These are phyloP conservation scores for Alnus rubra DNA, from an alignment of 306 rosid genomes.

Conservation along the genomic window DNA sequence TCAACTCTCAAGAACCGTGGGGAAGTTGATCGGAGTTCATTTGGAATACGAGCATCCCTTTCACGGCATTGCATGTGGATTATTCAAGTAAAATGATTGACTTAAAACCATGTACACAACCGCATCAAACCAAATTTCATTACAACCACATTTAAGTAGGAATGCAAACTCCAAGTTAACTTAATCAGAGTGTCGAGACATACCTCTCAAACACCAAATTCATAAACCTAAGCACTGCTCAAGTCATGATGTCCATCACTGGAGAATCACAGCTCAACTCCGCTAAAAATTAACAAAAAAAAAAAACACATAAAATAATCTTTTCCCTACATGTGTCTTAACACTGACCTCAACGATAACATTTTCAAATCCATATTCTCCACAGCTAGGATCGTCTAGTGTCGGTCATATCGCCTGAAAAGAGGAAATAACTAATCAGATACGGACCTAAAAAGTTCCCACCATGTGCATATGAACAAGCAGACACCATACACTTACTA, in stretches of 20 bases:
- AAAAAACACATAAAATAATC: slow-evolving; percentile 37
- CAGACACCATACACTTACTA: background rate
- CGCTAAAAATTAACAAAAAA: slow-evolving; percentile 6
- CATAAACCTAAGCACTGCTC: slow-evolving; percentile 46
- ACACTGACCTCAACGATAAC: slow-evolving; percentile 49
- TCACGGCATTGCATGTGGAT: background rate
- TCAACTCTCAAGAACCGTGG: background rate
- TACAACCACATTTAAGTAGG: slow-evolving; percentile 34
- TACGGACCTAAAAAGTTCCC: background rate
- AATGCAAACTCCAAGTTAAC: background rate
- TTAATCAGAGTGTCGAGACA: slow-evolving; percentile 39
- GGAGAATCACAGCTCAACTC: slow-evolving; percentile 39
- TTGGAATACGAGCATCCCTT: background rate
- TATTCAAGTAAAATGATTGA: background rate
- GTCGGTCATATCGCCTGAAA: slow-evolving; percentile 82
- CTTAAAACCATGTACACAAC: background rate
- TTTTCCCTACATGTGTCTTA: slow-evolving; percentile 44
- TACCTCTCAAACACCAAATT: slow-evolving; percentile 45
- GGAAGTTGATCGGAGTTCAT: background rate
- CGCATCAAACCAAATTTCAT: slow-evolving; percentile 9
- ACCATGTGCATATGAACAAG: background rate
- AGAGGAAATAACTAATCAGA: slow-evolving; percentile 13
- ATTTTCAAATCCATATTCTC: slow-evolving; percentile 31
- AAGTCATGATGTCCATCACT: slow-evolving; percentile 44
- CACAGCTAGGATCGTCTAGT: slow-evolving; percentile 43